Percentiles rank a stretch among this genome's conserved stretches.
phyloP scores from a whole-genome alignment of 345 rosid genomes.

The Triadica sebifera region DNA sequence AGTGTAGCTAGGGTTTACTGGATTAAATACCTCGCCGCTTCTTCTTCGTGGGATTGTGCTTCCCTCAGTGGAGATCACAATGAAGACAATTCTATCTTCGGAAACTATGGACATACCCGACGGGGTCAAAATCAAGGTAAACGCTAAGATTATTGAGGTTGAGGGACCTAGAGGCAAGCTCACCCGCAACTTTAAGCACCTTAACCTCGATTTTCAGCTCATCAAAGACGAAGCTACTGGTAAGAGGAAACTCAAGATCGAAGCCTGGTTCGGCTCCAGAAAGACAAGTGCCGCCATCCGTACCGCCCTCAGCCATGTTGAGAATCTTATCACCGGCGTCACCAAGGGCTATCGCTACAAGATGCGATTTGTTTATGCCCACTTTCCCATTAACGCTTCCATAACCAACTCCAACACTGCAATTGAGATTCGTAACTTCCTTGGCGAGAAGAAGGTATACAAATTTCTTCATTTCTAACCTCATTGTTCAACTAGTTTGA shows the following conservation, averaged over 20 bases:
- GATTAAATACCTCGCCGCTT: neutral
- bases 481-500: too few relatives aligned
- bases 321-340: neutral
- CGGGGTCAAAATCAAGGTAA: neutral
- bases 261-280: neutral
- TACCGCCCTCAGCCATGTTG: neutral
- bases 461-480: too few relatives aligned
- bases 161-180: conserved; percentile 2
- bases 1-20: neutral
- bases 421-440: conserved; percentile 3
- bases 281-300: conserved; percentile 4
- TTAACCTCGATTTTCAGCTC: neutral
- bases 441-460: conserved; percentile 1
- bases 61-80: neutral
- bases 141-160: neutral
- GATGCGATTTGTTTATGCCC: conserved; percentile 4
- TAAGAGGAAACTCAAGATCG: neutral
- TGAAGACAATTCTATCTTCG: neutral
- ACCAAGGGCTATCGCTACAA: conserved; percentile 5
- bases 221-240: neutral
- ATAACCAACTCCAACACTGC: neutral
- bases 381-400: conserved; percentile 4
- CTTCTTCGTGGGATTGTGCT: neutral
- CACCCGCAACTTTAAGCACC: neutral
- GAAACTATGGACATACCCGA: conserved; percentile 3